These are phyloP conservation scores for Smithsoniella earleae DNA, from an alignment of 163 green algal species.

Conservation along the genomic window DNA sequence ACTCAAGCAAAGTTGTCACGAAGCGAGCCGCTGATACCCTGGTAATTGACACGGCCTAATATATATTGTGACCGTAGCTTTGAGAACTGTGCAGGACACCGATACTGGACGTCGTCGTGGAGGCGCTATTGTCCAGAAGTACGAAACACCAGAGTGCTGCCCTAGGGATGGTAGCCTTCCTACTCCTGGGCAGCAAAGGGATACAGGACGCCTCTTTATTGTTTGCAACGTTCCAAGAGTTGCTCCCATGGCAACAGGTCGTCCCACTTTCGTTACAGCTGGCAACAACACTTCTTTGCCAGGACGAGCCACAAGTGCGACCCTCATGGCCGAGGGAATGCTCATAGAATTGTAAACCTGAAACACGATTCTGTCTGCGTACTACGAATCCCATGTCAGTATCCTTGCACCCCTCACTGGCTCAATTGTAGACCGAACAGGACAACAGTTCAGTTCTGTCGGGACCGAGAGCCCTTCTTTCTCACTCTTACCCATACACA, in stretches of 20 bases:
- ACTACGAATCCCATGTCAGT: neutral
- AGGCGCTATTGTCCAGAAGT: neutral
- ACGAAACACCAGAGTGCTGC: constrained; percentile 14
- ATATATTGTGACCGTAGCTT: neutral
- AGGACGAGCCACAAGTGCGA: constrained; percentile 4
- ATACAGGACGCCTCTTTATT: constrained; percentile 4
- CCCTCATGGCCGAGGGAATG: too few species aligned
- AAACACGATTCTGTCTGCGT: too few species aligned
- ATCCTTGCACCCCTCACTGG: too few species aligned
- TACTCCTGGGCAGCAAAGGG: neutral
- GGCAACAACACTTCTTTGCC: neutral
- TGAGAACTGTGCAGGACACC: neutral
- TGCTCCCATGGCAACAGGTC: neutral
- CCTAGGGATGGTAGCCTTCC: constrained; percentile 7
- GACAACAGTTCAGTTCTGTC: too few species aligned
- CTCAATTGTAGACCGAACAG: too few species aligned
- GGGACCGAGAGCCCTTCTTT: too few species aligned
- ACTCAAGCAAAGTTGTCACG: too few species aligned
- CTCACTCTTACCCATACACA: too few species aligned
- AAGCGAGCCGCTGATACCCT: too few species aligned
- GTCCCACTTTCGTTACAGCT: neutral
- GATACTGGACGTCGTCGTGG: constrained; percentile 20
- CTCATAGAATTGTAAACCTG: too few species aligned
- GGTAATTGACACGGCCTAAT: neutral
- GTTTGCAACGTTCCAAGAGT: constrained; percentile 23